A percentile compares a stretch with the other conserved stretches of the same genome.
Evolutionary conservation across 768 basidiomycete species (phyloP).

Genomic region (Boletus tylopilopsis): DNA sequence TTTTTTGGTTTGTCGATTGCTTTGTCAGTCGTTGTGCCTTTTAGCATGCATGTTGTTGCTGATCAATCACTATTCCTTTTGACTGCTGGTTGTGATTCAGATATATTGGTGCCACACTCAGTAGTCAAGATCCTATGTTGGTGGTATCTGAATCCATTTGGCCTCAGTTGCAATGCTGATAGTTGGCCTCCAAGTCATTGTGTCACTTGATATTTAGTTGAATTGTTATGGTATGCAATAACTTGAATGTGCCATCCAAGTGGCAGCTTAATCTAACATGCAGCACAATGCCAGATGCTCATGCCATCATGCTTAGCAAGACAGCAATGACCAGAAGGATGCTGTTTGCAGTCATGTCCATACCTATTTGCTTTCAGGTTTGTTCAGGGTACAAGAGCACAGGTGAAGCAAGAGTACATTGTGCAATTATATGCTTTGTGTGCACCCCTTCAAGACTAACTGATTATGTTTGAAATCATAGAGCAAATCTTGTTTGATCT

Average conservation of each 20-base stretch:
- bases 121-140: too few relatives aligned
- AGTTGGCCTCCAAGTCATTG: too few relatives aligned
- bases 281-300: conserved; percentile 25
- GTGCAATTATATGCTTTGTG: conserved; percentile 28
- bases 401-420: conserved; percentile 64
- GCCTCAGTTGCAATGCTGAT: too few relatives aligned
- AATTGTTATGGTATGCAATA: too few relatives aligned
- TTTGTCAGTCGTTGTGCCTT: too few relatives aligned
- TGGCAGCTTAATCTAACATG: conserved; percentile 67
- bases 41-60: too few relatives aligned
- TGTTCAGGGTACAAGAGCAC: not conserved
- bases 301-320: conserved; percentile 41
- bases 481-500: conserved; percentile 91
- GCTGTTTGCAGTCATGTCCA: conserved; percentile 64
- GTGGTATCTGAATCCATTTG: too few relatives aligned
- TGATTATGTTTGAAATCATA: conserved; percentile 43
- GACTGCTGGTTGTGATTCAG: too few relatives aligned
- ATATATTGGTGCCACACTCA: too few relatives aligned
- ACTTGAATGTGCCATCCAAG: conserved; percentile 39
- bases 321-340: conserved; percentile 35
- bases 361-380: conserved; percentile 50
- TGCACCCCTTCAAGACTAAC: not conserved
- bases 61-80: too few relatives aligned
- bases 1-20: too few relatives aligned
- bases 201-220: too few relatives aligned